Evolutionary conservation across 2,329 filamentous ascomycete genomes (phyloP).

Genomic region (Ceratocystiopsis sp.): DNA sequence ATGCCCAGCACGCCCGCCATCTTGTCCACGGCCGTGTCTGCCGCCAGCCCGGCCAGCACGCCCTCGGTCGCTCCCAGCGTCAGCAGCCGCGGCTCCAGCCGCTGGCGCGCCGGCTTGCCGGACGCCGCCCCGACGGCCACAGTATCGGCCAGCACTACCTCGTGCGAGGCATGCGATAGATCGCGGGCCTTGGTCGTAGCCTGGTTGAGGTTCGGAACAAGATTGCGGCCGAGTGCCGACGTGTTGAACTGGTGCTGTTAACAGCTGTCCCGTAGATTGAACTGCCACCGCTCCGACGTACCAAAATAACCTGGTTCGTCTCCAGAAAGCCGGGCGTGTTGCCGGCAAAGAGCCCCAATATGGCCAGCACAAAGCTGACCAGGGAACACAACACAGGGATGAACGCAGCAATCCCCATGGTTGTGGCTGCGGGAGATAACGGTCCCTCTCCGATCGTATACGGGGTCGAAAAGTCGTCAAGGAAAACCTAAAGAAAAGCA

Average conservation of each 20-base stretch:
- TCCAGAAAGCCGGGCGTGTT: conserved; percentile 20
- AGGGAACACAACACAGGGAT: conserved; percentile 18
- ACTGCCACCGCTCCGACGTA: conserved; percentile 10
- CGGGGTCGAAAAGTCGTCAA: neutral
- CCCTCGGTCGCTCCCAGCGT: conserved; percentile 9
- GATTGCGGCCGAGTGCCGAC: conserved; percentile 21
- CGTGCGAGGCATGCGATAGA: conserved; percentile 6
- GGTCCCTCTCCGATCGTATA: neutral
- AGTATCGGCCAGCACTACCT: conserved; percentile 3
- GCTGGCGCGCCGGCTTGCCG: neutral
- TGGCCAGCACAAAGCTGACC: conserved; percentile 19
- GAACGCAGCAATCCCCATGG: conserved; percentile 2
- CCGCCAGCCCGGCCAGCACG: conserved; percentile 9
- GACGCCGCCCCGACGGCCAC: neutral
- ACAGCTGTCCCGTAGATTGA: neutral
- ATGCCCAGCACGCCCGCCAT: conserved; percentile 15
- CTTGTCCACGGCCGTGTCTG: conserved; percentile 10
- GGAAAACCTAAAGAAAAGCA: neutral
- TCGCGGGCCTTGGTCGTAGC: conserved; percentile 5
- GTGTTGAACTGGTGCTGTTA: conserved; percentile 20
- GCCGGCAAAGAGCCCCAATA: conserved; percentile 22
- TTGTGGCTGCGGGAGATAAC: neutral
- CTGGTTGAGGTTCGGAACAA: conserved; percentile 15
- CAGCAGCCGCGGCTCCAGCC: conserved; percentile 4
- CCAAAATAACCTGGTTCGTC: conserved; percentile 21